Evolutionary conservation across 257 asterid species (phyloP).

Genomic region (Solanum chilense): DNA sequence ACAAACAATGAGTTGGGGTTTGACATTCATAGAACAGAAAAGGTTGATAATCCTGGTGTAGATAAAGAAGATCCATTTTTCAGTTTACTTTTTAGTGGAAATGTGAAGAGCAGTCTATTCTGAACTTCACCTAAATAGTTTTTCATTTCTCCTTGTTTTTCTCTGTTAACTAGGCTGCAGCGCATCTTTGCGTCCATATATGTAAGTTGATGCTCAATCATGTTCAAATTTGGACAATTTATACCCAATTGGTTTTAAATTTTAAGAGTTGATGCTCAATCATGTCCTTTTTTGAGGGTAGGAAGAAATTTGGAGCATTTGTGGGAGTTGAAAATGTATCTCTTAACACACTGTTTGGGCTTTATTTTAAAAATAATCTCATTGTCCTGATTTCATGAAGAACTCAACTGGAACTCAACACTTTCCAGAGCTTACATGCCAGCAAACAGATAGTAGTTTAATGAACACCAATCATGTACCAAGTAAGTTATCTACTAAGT

Average conservation of each 20-base stretch:
- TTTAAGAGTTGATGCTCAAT: neutral
- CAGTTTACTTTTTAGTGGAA: slow-evolving; percentile 41
- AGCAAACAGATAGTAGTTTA: neutral
- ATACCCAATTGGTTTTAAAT: neutral
- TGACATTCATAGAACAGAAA: slow-evolving; percentile 10
- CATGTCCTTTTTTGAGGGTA: neutral
- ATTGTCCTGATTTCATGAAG: neutral
- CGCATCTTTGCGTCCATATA: neutral
- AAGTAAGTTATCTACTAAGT: neutral
- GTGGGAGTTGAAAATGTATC: neutral
- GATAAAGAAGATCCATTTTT: slow-evolving; percentile 43
- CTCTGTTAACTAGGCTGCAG: neutral
- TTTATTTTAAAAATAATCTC: too few relatives aligned
- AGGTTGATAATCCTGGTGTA: slow-evolving; percentile 4
- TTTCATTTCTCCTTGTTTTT: neutral
- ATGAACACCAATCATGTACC: neutral
- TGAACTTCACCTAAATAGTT: neutral
- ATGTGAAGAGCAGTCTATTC: slow-evolving; percentile 18
- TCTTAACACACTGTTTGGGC: neutral
- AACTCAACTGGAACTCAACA: neutral
- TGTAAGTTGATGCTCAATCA: neutral
- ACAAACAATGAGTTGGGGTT: slow-evolving; percentile 10
- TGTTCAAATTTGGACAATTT: neutral
- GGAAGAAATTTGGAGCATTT: neutral
- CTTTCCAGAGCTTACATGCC: neutral